Base-by-base conservation (phyloP, 768 basidiomycete species). In the Pleurotus ostreatus region DNA sequence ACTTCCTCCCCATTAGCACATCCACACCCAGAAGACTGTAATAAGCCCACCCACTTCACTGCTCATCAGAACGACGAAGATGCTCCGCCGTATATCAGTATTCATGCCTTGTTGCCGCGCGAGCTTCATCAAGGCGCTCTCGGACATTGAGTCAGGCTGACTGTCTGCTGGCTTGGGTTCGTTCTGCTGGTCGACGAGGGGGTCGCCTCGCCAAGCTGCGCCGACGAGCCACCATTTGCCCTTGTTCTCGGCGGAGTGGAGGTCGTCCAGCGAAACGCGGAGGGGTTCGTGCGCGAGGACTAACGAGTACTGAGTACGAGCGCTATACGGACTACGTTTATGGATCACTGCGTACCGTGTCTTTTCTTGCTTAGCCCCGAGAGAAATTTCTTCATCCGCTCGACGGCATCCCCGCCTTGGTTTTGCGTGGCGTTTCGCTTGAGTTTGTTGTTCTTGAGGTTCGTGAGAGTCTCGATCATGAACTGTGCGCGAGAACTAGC, bases 151-250 rank as follows among this genome's bases (percentile, higher is more conserved):
- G 41, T 69, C 65, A 44, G 69, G 64, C 52, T 62, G 55, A 54
- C 49, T 61, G 37, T 65, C 59, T 44, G 62, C 47, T 3, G 65
- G 58, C 18, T 67, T 63, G 41, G 67, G 62, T 25, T 71, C 68
- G 3, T 71, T 77, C 56, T 81, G 80, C 44, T 78, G 81, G 55
- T 98, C 95, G 16, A 86, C 77, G 3, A 98, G 80, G 6, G 97
- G 95, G 63, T 98, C 86, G 2, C 95, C 95, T 30, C 81, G 80
- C 96, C 96, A 99, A 0, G 92, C 96, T 1, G 96, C 93, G 15
- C 96, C 97, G 37, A 98, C 92, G 2, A 98, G 78, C 96, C 97
- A 98, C 97, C 97, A 98, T 73, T 97, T 97, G 4, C 95, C 97
- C 66, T 86, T 90, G 9, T 80, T 89, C 55, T 92, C 85, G 1